These are phyloP conservation scores for Phoma sp. DNA, from an alignment of 2,329 filamentous ascomycete species.

Conservation along the genomic window DNA sequence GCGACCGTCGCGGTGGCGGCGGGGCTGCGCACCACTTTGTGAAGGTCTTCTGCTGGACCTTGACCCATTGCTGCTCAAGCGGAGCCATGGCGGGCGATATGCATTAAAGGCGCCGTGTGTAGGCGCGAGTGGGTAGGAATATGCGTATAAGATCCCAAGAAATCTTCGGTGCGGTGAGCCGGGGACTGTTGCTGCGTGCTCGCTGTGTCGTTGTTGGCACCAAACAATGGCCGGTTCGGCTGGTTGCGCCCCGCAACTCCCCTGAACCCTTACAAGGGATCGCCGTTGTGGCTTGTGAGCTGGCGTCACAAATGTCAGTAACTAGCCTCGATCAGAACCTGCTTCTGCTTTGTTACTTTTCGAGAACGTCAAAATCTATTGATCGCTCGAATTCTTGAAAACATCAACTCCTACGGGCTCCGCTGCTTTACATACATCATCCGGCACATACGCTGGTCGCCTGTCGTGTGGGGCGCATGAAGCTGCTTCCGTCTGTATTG, in stretches of 20 bases:
- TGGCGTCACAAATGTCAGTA: not conserved
- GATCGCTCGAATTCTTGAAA: not conserved
- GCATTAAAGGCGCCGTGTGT: constrained; percentile 32
- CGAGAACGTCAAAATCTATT: not conserved
- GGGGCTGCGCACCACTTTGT: constrained; percentile 79
- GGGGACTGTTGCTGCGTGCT: constrained; percentile 23
- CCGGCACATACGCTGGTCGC: not conserved
- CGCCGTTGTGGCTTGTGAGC: constrained; percentile 14
- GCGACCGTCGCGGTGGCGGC: constrained; percentile 13
- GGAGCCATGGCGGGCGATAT: constrained; percentile 48
- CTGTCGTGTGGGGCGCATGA: constrained; percentile 19
- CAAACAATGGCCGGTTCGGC: constrained; percentile 42
- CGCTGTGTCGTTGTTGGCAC: constrained; percentile 31
- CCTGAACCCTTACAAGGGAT: constrained; percentile 14
- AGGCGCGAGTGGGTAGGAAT: constrained; percentile 33
- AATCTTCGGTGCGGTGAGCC: constrained; percentile 7
- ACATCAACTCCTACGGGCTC: constrained; percentile 1
- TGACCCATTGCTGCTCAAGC: constrained; percentile 69
- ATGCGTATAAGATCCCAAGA: constrained; percentile 15
- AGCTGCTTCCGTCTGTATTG: constrained; percentile 13
- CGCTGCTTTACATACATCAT: constrained; percentile 11
- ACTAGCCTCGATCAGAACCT: not conserved
- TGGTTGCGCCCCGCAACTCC: constrained; percentile 26
- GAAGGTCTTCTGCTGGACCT: constrained; percentile 97
- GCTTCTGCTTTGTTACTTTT: constrained; percentile 12